Evolutionary conservation across 2,329 filamentous ascomycete genomes (phyloP).

Genomic region (Fusarium sp.): DNA sequence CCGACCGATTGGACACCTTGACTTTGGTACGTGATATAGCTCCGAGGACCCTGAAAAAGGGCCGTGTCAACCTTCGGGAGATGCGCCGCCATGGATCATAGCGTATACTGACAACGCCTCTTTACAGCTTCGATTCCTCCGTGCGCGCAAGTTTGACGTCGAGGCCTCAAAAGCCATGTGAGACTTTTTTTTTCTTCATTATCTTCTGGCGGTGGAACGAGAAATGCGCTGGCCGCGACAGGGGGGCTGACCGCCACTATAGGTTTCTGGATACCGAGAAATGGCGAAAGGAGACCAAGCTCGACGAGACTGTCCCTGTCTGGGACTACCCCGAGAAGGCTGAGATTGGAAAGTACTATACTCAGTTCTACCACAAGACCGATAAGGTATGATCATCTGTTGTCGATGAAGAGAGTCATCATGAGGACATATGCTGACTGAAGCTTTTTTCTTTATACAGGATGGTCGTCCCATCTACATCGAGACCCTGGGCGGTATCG

Average conservation of each 20-base stretch:
- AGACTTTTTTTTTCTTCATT: conserved; percentile 29
- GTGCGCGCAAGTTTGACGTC: conserved; percentile 96
- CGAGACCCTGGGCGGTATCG: conserved; percentile 94
- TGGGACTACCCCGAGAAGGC: conserved; percentile 92
- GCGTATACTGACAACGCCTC: conserved; percentile 28
- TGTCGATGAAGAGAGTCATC: conserved; percentile 7
- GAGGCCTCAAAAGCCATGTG: conserved; percentile 88
- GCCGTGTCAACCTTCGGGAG: conserved; percentile 9
- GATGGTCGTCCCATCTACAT: conserved; percentile 98
- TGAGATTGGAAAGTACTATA: conserved; percentile 91
- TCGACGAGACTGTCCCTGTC: conserved; percentile 83
- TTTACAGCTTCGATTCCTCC: conserved; percentile 84
- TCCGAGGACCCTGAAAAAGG: conserved; percentile 21
- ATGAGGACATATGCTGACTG: conserved; percentile 28
- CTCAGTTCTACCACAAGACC: conserved; percentile 99
- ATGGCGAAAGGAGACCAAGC: conserved; percentile 89
- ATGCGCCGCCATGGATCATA: conserved; percentile 15
- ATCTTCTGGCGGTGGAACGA: conserved; percentile 39
- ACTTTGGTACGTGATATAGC: conserved; percentile 77
- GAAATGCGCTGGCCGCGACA: conserved; percentile 33
- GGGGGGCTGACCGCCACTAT: conserved; percentile 48
- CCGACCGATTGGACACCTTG: conserved; percentile 89
- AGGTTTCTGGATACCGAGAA: conserved; percentile 94
- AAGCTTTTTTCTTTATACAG: conserved; percentile 61
- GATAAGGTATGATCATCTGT: conserved; percentile 74